phyloP scores from a whole-genome alignment of 2,329 filamentous ascomycete species.

The Botrytis cinerea region DNA sequence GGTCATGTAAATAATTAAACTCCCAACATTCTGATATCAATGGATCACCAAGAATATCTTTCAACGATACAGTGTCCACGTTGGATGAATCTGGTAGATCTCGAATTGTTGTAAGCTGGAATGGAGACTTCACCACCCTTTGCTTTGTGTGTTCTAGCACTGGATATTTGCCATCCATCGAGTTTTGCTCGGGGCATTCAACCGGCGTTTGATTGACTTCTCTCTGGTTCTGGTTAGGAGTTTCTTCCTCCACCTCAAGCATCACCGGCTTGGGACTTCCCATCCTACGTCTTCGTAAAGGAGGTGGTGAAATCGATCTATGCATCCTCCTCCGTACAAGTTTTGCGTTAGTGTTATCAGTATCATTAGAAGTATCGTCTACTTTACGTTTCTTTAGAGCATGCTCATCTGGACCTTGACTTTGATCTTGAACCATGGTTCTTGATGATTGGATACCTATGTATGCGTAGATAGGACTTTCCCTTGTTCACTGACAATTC shows the following conservation, averaged over 20 bases:
- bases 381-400: constrained; percentile 36
- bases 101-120: constrained; percentile 59
- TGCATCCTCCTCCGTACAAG: constrained; percentile 20
- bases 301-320: constrained; percentile 39
- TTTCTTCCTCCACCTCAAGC: neutral
- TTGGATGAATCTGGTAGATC: constrained; percentile 56
- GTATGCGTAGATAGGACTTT: neutral
- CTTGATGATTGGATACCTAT: neutral
- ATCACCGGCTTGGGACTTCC: neutral
- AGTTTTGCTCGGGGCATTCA: neutral
- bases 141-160: neutral
- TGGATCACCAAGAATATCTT: constrained; percentile 61
- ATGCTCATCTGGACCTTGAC: constrained; percentile 26
- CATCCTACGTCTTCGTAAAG: constrained; percentile 26
- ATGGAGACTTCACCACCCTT: constrained; percentile 49
- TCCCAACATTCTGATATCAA: constrained; percentile 58
- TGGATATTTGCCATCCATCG: neutral
- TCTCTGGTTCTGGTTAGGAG: constrained; percentile 14
- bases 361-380: constrained; percentile 19
- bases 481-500: neutral
- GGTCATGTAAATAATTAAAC: constrained; percentile 57
- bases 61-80: constrained; percentile 55
- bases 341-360: neutral
- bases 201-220: neutral
- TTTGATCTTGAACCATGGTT: constrained; percentile 30